Conservation (phyloP, 2,329 filamentous ascomycete genomes). For the Didymella glomerata region DNA sequence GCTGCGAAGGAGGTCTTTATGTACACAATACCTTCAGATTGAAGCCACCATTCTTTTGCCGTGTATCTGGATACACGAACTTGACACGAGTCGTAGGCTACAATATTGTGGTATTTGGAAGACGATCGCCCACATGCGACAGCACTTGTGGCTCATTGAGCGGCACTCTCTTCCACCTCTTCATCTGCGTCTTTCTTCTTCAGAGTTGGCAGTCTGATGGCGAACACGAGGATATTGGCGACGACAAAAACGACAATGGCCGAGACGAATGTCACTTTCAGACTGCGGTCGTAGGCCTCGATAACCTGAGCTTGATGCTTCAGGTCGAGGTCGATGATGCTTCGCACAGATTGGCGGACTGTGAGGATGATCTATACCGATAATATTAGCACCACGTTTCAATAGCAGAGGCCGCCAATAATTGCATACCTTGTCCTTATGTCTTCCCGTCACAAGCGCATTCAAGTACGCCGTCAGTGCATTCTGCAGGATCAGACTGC, state of each 20-base stretch:
- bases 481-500: slow-evolving; percentile 78
- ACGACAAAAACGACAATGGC: slow-evolving; percentile 58
- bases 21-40: too few relatives aligned
- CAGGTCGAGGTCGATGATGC: slow-evolving; percentile 57
- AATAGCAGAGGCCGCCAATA: not conserved
- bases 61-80: too few relatives aligned
- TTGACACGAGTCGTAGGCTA: too few relatives aligned
- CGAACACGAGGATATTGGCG: slow-evolving; percentile 60
- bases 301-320: slow-evolving; percentile 58
- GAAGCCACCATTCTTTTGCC: too few relatives aligned
- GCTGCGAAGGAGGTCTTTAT: too few relatives aligned
- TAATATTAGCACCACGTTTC: slow-evolving; percentile 12
- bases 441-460: slow-evolving; percentile 64
- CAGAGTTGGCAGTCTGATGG: slow-evolving; percentile 63
- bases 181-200: slow-evolving; percentile 30
- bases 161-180: slow-evolving; percentile 11
- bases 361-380: slow-evolving; percentile 52
- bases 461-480: slow-evolving; percentile 68
- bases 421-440: slow-evolving; percentile 60
- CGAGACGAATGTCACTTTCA: slow-evolving; percentile 55
- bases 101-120: too few relatives aligned
- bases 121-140: too few relatives aligned
- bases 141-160: not conserved
- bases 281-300: slow-evolving; percentile 49
- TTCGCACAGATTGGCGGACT: slow-evolving; percentile 61